Conservation (phyloP, 768 basidiomycete genomes). For the Mycena maculata region DNA sequence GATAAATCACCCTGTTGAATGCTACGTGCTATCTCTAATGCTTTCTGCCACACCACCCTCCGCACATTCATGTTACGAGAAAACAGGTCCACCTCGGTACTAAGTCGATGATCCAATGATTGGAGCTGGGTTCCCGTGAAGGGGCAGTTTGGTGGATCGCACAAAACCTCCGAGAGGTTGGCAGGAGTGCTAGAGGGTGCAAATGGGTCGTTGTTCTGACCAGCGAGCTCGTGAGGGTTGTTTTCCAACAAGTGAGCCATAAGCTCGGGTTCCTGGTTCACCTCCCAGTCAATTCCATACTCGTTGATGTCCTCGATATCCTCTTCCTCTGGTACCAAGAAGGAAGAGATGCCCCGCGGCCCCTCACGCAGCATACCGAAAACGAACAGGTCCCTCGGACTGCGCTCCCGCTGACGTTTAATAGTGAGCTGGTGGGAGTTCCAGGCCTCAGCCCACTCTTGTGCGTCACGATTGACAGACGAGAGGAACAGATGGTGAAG, state of each 20-base stretch:
- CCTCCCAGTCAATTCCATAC: conserved; percentile 36
- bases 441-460: conserved; percentile 43
- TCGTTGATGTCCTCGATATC: conserved; percentile 12
- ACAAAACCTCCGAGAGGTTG: conserved; percentile 8
- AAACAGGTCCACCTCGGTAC: not conserved
- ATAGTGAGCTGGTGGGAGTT: conserved; percentile 39
- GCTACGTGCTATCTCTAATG: not conserved
- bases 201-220: conserved; percentile 2
- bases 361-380: conserved; percentile 36
- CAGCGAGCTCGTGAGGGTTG: conserved; percentile 18
- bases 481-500: conserved; percentile 44
- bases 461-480: conserved; percentile 39
- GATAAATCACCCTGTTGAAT: not conserved
- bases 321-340: conserved; percentile 7
- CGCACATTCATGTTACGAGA: conserved; percentile 16
- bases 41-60: not conserved
- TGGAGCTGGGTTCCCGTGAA: not conserved
- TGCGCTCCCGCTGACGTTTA: conserved; percentile 21
- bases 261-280: conserved; percentile 6
- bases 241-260: conserved; percentile 18
- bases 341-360: conserved; percentile 16
- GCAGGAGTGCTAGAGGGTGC: not conserved
- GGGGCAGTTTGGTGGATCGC: conserved; percentile 1
- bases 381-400: conserved; percentile 32
- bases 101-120: not conserved